Evolutionary conservation across 768 basidiomycete species (phyloP).

Genomic region (Pleurotus ostreatus): DNA sequence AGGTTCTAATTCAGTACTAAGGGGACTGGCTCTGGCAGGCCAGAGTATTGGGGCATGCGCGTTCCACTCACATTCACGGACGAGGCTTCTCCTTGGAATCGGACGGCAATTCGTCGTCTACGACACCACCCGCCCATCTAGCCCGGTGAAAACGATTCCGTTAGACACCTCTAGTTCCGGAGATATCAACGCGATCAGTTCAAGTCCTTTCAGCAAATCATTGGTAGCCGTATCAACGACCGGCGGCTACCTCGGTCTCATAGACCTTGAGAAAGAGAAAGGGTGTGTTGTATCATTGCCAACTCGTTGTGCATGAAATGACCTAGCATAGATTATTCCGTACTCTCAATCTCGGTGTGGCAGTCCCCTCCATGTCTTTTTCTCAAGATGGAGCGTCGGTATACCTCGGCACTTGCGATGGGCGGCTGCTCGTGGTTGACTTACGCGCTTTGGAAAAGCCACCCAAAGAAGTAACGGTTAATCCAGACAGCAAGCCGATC

Average conservation of each 20-base stretch:
- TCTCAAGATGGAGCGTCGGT: constrained; percentile 66
- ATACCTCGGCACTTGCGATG: constrained; percentile 61
- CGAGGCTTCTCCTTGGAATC: constrained; percentile 51
- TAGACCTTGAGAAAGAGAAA: constrained; percentile 76
- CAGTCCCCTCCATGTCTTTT: constrained; percentile 60
- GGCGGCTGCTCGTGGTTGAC: constrained; percentile 60
- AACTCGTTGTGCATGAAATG: background rate
- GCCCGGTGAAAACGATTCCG: constrained; percentile 48
- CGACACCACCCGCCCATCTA: constrained; percentile 55
- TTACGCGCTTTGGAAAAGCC: constrained; percentile 62
- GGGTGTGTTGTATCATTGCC: constrained; percentile 36
- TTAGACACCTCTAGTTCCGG: constrained; percentile 32
- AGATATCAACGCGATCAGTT: constrained; percentile 51
- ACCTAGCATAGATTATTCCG: constrained; percentile 47
- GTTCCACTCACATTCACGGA: constrained; percentile 64
- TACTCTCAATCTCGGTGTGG: constrained; percentile 46
- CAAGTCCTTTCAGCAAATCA: constrained; percentile 76
- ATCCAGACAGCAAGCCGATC: constrained; percentile 42
- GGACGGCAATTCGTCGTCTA: constrained; percentile 56
- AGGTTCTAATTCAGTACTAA: constrained; percentile 50
- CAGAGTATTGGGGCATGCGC: constrained; percentile 42
- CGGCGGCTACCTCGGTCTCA: constrained; percentile 48
- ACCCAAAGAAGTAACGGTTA: constrained; percentile 51
- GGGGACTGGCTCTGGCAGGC: constrained; percentile 40
- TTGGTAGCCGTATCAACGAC: constrained; percentile 56